Conservation (phyloP, 768 basidiomycete genomes). For the Calocybe indica region DNA sequence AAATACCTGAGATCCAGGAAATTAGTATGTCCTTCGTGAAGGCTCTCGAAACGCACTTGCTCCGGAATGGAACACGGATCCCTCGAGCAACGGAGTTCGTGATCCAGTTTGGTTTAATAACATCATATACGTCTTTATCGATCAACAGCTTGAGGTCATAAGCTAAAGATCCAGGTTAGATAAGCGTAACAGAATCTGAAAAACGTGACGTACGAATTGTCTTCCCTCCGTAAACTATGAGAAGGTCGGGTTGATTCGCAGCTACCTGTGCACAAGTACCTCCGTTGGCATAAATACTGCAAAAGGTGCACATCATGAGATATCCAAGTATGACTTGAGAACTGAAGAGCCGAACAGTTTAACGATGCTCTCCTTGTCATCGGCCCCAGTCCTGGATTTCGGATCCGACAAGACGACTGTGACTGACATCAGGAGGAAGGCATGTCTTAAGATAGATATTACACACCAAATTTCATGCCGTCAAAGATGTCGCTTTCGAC, state of each 20-base stretch:
- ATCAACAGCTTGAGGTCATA: slow-evolving; percentile 69
- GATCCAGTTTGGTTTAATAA: slow-evolving; percentile 81
- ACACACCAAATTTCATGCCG: slow-evolving; percentile 76
- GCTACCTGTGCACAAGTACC: slow-evolving; percentile 60
- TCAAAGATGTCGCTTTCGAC: slow-evolving; percentile 64
- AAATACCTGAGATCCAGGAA: slow-evolving; percentile 52
- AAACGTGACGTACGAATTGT: slow-evolving; percentile 50
- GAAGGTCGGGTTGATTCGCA: slow-evolving; percentile 42
- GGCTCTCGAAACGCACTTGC: slow-evolving; percentile 43
- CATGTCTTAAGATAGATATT: not conserved
- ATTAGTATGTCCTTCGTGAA: not conserved
- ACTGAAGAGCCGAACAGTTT: slow-evolving; percentile 43
- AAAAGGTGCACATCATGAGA: not conserved
- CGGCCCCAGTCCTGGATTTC: slow-evolving; percentile 56
- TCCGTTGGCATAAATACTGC: slow-evolving; percentile 67
- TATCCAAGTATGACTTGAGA: not conserved
- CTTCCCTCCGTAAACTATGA: slow-evolving; percentile 65
- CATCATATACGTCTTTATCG: slow-evolving; percentile 62
- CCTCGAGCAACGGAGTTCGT: slow-evolving; percentile 63
- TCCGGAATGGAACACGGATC: slow-evolving; percentile 52
- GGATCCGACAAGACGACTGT: slow-evolving; percentile 77
- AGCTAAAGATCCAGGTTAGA: slow-evolving; percentile 30
- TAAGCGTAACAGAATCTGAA: slow-evolving; percentile 1
- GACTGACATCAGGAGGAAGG: not conserved
- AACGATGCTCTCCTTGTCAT: slow-evolving; percentile 65